Conservation (phyloP, 2,329 filamentous ascomycete species). For the Septoria petroselini region DNA sequence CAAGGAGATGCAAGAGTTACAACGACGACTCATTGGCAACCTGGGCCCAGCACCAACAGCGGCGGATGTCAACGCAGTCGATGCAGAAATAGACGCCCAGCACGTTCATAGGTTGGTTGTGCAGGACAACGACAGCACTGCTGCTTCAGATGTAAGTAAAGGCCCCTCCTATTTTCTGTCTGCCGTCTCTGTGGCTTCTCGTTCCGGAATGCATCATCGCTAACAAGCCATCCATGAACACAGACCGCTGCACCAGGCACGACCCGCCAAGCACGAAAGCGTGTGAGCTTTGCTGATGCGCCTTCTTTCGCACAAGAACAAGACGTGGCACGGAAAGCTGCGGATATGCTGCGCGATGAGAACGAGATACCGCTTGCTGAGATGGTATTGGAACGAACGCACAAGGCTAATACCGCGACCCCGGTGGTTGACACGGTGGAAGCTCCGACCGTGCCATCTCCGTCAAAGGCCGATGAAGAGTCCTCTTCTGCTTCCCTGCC, state of each 20-base stretch:
- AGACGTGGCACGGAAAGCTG: conserved; percentile 30
- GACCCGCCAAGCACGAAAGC: conserved; percentile 52
- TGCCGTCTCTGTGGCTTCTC: too few species aligned
- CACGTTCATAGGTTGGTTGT: conserved; percentile 58
- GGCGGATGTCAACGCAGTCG: conserved; percentile 36
- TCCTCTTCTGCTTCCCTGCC: neutral
- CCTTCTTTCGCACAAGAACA: conserved; percentile 64
- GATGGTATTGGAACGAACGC: conserved; percentile 44
- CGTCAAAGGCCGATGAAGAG: neutral
- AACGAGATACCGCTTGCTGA: conserved; percentile 33
- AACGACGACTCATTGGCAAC: conserved; percentile 68
- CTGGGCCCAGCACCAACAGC: conserved; percentile 50
- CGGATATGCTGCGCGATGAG: conserved; percentile 28
- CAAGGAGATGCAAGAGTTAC: conserved; percentile 78
- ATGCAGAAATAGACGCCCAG: conserved; percentile 47
- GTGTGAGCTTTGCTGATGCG: conserved; percentile 73
- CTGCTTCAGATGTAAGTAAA: conserved; percentile 5
- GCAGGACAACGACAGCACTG: conserved; percentile 26
- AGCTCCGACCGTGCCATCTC: neutral
- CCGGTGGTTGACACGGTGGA: neutral
- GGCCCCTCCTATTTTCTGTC: too few species aligned
- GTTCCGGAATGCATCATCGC: neutral
- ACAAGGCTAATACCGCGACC: neutral
- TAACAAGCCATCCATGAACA: too few species aligned
- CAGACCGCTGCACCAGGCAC: conserved; percentile 36